Evolutionary conservation across 345 rosid genomes (phyloP).

Genomic region (Aquilaria sinensis): DNA sequence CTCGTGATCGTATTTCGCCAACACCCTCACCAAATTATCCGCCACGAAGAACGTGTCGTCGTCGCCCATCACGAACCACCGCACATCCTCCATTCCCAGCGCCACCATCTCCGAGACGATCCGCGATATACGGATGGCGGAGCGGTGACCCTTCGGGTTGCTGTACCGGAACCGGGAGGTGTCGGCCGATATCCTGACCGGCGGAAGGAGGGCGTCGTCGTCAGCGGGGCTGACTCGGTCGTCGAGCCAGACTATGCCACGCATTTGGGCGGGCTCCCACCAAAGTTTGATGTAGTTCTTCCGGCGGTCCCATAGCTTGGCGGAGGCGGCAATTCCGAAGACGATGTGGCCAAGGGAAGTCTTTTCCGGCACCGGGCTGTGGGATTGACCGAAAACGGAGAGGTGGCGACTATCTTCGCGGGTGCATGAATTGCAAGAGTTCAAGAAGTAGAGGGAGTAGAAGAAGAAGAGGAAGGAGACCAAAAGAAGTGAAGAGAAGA

Average conservation of each 20-base stretch:
- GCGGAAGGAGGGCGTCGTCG: constrained; percentile 30
- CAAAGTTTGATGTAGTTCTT: constrained; percentile 56
- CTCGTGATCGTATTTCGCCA: constrained; percentile 52
- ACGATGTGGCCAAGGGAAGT: constrained; percentile 46
- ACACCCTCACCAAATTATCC: constrained; percentile 50
- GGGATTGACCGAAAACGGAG: constrained; percentile 4
- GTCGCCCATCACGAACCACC: constrained; percentile 85
- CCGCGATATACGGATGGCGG: constrained; percentile 58
- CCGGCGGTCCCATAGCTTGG: constrained; percentile 49
- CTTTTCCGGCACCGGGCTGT: constrained; percentile 10
- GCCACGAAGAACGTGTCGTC: constrained; percentile 61
- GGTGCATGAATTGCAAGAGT: constrained; percentile 5
- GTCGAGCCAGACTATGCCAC: constrained; percentile 68
- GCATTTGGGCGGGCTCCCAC: constrained; percentile 50
- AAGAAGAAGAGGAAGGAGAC: constrained; percentile 18
- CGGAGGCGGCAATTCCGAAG: constrained; percentile 65
- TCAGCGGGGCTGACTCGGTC: constrained; percentile 12
- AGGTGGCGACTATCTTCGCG: neutral
- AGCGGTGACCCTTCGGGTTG: constrained; percentile 31
- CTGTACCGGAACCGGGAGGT: constrained; percentile 37
- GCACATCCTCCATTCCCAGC: constrained; percentile 29
- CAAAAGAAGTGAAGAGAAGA: constrained; percentile 15
- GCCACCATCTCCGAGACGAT: constrained; percentile 52
- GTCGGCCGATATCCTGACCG: constrained; percentile 36
- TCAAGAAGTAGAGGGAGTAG: constrained; percentile 15